Base-by-base conservation (phyloP, 140 eudicot genomes). In the Anethum foeniculum region DNA sequence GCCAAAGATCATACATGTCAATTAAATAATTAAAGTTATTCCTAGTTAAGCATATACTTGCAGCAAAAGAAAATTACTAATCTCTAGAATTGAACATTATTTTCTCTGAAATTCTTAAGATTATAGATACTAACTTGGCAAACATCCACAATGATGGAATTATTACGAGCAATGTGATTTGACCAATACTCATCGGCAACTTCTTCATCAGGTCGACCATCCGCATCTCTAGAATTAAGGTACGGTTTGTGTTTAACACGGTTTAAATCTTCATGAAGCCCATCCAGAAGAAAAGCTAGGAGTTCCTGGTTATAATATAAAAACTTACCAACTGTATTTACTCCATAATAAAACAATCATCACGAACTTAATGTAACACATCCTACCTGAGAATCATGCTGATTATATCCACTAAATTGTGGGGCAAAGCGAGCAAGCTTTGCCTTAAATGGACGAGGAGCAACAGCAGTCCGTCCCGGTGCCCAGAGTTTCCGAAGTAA, bases 111-210 rank as follows among this genome's bases (percentile, higher is more conserved):
- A 80, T 36, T 43, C 62, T 47, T 8, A 77, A 43, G 25, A 80
- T 32, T 32, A 15, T 78, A 77, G 51, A n/a, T 80, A 77, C 91
- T 90, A 81, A 95, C 99, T 85, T 92, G 99, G 87, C 99, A 95
- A 46, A 95, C 99, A 89, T 95, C 99, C 81, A 95, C 99, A 84
- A 95, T 95, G 54, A 95, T 92, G 51, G 99, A 95, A 92, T 95
- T 96, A 77, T 95, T 95, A 73, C 99, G 97, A 75, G 99, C 93
- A 82, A 89, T 89, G 86, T 95, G 99, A 89, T 92, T 95, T 16
- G 97, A 93, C 99, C 99, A 95, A 73, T 95, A 95, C 86, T 95
- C 99, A 75, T 95, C 97, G 65, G 99, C 99, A 84, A 95, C 97
- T 86, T 92, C 97, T 88, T 95, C 99, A 82, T 95, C 99, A 39